phyloP scores from a whole-genome alignment of 306 rosid genomes.

The Quercus dentata region DNA sequence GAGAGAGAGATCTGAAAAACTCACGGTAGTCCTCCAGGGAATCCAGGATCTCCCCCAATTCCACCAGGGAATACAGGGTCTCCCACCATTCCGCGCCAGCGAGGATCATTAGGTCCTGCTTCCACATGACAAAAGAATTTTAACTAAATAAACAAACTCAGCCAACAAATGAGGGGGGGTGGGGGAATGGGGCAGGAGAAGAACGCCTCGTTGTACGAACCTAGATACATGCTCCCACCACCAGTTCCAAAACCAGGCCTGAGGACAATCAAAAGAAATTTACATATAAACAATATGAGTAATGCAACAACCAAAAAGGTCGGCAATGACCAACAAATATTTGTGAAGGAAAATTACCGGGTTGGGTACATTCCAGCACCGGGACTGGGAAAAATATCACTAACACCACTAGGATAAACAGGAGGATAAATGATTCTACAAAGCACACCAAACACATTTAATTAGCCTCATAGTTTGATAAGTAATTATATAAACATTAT shows the following conservation, averaged over 20 bases:
- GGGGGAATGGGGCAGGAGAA: neutral
- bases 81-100: constrained; percentile 57
- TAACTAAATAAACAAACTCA: neutral
- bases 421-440: constrained; percentile 57
- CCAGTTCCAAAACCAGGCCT: constrained; percentile 54
- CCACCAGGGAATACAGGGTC: constrained; percentile 57
- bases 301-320: neutral
- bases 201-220: constrained; percentile 32
- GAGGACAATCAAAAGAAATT: constrained; percentile 17
- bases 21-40: constrained; percentile 67
- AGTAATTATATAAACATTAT: neutral
- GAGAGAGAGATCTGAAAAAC: constrained; percentile 23
- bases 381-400: constrained; percentile 77
- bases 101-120: constrained; percentile 73
- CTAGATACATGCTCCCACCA: constrained; percentile 80
- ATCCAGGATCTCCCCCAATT: constrained; percentile 44
- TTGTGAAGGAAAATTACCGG: constrained; percentile 41
- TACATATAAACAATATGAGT: neutral
- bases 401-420: constrained; percentile 41
- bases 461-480: constrained; percentile 6
- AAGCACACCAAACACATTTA: constrained; percentile 13
- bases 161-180: neutral
- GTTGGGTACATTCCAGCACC: constrained; percentile 68
- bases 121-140: constrained; percentile 16
- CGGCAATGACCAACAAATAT: neutral